phyloP scores from a whole-genome alignment of 495 filamentous ascomycete species.

The Hypoxylon crocopeplum region DNA sequence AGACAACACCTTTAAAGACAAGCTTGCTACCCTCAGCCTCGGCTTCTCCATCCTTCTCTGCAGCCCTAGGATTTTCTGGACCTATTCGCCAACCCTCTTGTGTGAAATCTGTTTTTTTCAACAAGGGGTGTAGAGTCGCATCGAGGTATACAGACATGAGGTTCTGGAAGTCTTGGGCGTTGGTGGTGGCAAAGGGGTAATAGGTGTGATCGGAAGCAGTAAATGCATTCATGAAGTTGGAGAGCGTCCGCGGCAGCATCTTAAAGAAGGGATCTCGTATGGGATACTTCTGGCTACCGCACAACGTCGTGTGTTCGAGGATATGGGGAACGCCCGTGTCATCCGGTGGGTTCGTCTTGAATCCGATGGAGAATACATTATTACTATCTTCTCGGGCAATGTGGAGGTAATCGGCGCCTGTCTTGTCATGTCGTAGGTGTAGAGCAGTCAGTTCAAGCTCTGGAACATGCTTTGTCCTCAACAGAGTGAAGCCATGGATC shows the following conservation, averaged over 20 bases:
- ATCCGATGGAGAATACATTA: slow-evolving; percentile 98
- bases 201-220: slow-evolving; percentile 96
- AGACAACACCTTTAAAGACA: slow-evolving; percentile 98
- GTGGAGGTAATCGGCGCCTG: slow-evolving; percentile 93
- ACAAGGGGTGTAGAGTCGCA: slow-evolving; percentile 85
- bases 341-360: slow-evolving; percentile 98
- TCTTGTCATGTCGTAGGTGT: slow-evolving; percentile 89
- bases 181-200: slow-evolving; percentile 98
- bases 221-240: slow-evolving; percentile 99
- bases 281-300: slow-evolving; percentile 97
- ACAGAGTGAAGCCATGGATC: slow-evolving; percentile 90
- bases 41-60: slow-evolving; percentile 47
- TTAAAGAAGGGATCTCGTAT: slow-evolving; percentile 99
- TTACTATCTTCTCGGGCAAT: slow-evolving; percentile 93
- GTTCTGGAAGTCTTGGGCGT: slow-evolving; percentile 91
- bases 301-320: slow-evolving; percentile 94
- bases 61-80: slow-evolving; percentile 77
- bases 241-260: slow-evolving; percentile 96
- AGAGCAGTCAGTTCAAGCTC: slow-evolving; percentile 92
- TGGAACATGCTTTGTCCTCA: slow-evolving; percentile 87
- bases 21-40: slow-evolving; percentile 62
- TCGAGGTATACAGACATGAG: slow-evolving; percentile 96
- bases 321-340: slow-evolving; percentile 97
- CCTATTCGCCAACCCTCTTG: slow-evolving; percentile 98
- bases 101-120: slow-evolving; percentile 89